Percentiles rank a stretch among this genome's conserved stretches.
Evolutionary conservation across 2,329 filamentous ascomycete species (phyloP).

Genomic region (Diaporthe amygdali): DNA sequence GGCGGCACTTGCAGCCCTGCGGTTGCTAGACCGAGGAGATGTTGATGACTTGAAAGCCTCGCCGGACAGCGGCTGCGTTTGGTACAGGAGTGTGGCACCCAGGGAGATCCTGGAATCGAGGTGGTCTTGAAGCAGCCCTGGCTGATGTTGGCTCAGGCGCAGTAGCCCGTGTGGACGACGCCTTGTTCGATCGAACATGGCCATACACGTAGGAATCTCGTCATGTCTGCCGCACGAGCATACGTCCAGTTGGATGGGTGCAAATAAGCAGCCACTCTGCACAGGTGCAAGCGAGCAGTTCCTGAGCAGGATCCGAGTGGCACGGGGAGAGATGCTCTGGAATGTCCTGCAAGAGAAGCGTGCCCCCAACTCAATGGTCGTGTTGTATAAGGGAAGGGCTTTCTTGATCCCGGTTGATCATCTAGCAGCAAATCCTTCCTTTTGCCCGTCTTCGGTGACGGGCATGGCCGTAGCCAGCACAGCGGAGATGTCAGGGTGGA

Average conservation of each 20-base stretch:
- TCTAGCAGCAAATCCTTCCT: not conserved
- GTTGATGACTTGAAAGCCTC: not conserved
- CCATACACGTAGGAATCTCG: not conserved
- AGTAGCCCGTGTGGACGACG: not conserved
- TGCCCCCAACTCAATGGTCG: not conserved
- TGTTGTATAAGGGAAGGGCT: not conserved
- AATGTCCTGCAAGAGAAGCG: not conserved
- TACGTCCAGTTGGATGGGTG: not conserved
- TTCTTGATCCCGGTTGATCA: not conserved
- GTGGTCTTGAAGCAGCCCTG: not conserved
- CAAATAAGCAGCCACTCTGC: not conserved
- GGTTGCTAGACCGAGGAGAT: not conserved
- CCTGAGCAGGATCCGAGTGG: not conserved
- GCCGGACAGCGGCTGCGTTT: not conserved
- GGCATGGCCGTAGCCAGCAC: slow-evolving; percentile 2
- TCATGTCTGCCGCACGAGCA: not conserved
- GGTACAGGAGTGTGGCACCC: not conserved
- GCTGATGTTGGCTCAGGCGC: too few species aligned
- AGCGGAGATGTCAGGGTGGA: not conserved
- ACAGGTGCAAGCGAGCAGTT: not conserved
- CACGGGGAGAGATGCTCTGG: not conserved
- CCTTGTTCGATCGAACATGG: not conserved
- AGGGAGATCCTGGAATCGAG: not conserved
- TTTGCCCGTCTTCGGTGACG: slow-evolving; percentile 2
- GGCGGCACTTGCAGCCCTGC: slow-evolving; percentile 3